Evolutionary conservation across 2,329 filamentous ascomycete species (phyloP).

Genomic region (Claviceps capensis): DNA sequence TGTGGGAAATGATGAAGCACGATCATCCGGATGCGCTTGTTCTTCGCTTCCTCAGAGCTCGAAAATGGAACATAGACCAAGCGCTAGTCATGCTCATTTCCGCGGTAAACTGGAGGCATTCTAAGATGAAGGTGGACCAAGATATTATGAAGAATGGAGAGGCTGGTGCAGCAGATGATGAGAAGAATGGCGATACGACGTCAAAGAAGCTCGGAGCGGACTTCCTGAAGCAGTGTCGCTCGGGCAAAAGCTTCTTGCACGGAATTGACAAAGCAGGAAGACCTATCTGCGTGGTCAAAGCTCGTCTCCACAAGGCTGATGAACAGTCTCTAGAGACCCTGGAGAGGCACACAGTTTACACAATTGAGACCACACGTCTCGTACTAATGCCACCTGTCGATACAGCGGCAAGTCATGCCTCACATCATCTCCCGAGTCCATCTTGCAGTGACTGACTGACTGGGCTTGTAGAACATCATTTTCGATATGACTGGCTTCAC

Average conservation of each 20-base stretch:
- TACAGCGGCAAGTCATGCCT: conserved; percentile 61
- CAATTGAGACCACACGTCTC: conserved; percentile 88
- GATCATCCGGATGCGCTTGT: conserved; percentile 82
- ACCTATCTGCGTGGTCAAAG: conserved; percentile 77
- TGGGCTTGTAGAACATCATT: conserved; percentile 54
- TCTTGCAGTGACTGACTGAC: not conserved
- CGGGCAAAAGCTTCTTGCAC: conserved; percentile 90
- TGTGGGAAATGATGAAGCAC: conserved; percentile 92
- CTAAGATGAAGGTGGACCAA: conserved; percentile 77
- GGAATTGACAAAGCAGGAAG: conserved; percentile 72
- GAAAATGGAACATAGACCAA: conserved; percentile 91
- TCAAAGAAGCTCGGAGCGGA: conserved; percentile 58
- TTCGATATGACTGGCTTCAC: conserved; percentile 96
- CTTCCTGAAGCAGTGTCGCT: conserved; percentile 68
- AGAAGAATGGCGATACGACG: conserved; percentile 40
- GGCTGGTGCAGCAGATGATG: conserved; percentile 45
- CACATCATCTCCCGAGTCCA: no score
- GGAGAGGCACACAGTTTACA: conserved; percentile 82
- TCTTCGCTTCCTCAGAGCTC: conserved; percentile 71
- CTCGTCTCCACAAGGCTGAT: conserved; percentile 65
- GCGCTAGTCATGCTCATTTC: conserved; percentile 89
- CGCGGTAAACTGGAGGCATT: conserved; percentile 80
- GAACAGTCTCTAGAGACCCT: conserved; percentile 73
- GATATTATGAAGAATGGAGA: conserved; percentile 75
- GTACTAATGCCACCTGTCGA: conserved; percentile 68